phyloP scores from a whole-genome alignment of 768 basidiomycete genomes.

The Mycena haematopus region DNA sequence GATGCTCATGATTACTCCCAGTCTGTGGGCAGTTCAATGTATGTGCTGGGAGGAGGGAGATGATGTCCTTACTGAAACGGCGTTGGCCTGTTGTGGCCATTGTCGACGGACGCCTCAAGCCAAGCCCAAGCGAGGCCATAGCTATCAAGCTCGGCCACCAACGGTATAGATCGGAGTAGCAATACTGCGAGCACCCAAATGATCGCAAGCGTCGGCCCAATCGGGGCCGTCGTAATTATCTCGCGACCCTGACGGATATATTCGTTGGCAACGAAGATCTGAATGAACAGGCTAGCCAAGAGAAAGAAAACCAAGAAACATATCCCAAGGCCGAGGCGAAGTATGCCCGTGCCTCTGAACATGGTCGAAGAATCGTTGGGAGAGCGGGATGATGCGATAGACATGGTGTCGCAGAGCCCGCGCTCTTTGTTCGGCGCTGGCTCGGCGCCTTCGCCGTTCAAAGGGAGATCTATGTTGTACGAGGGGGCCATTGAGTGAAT shows the following conservation, averaged over 20 bases:
- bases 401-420: constrained; percentile 7
- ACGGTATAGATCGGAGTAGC: constrained; percentile 13
- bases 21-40: constrained; percentile 1
- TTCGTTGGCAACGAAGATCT: constrained; percentile 26
- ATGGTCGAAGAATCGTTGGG: background rate
- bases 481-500: constrained; percentile 12
- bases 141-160: constrained; percentile 6
- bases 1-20: constrained; percentile 21
- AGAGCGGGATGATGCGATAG: constrained; percentile 1
- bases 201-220: constrained; percentile 22
- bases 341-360: constrained; percentile 23
- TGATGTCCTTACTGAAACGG: constrained; percentile 25
- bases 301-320: constrained; percentile 9
- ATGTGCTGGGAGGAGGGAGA: background rate
- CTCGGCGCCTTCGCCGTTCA: constrained; percentile 5
- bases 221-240: constrained; percentile 22
- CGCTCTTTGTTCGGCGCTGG: constrained; percentile 10
- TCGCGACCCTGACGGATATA: constrained; percentile 8
- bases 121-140: constrained; percentile 27
- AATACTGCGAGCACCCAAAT: constrained; percentile 11
- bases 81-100: constrained; percentile 24
- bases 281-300: constrained; percentile 5
- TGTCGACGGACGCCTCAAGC: constrained; percentile 22
- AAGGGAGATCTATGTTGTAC: constrained; percentile 22
- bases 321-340: constrained; percentile 11